Evolutionary conservation across 805 yeast species (phyloP), one percentile per base, ranked within the genome.

Genomic region (Torulaspora delbrueckii): DNA sequence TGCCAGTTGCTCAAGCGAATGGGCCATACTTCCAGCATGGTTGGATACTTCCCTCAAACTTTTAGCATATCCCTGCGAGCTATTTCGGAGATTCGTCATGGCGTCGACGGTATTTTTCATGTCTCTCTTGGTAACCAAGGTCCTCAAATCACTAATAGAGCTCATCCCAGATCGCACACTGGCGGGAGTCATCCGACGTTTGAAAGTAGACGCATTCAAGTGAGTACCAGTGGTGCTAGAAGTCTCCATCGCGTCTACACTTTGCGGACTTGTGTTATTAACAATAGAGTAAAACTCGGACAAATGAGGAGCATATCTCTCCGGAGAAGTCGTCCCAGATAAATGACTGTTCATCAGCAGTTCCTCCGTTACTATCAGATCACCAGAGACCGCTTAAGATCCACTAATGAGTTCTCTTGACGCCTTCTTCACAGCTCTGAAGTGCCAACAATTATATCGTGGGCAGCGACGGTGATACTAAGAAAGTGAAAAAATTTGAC

Each of bases 1-100:
- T 0, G 88, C 81, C 47, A 79, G 71, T 35, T 71, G 73, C 56
- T 86, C 93, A 43, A 88, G 67, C 1, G 90, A 80, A 2, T 70
- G 65, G 1, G 93, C 95, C 57, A 88, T 77, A 41, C 78, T 81
- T 19, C 82, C 81, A 6, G 93, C 83, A 0, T 87, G 82, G 12
- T 65, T 64, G 1, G 88, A 55, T 4, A 56, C 52, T 8, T 52
- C 49, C 9, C 45, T 36, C 68, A 51, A 79, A 69, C 37, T 59
- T 55, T 33, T 64, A 43, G 54, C 84, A 59, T 25, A 85, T 73
- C 26, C 66, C 55, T 38, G 76, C 56, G 62, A 81, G 74, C 43
- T 66, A 57, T 19, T 62, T 65, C 8, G 83, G 77, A 40, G 79
- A 7, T 71, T 70, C n/a, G 67, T 62, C 54, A 79, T 80, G 2